phyloP scores from a whole-genome alignment of 1,284 basidiomycete genomes.

The Ceraceosorus guamensis region DNA sequence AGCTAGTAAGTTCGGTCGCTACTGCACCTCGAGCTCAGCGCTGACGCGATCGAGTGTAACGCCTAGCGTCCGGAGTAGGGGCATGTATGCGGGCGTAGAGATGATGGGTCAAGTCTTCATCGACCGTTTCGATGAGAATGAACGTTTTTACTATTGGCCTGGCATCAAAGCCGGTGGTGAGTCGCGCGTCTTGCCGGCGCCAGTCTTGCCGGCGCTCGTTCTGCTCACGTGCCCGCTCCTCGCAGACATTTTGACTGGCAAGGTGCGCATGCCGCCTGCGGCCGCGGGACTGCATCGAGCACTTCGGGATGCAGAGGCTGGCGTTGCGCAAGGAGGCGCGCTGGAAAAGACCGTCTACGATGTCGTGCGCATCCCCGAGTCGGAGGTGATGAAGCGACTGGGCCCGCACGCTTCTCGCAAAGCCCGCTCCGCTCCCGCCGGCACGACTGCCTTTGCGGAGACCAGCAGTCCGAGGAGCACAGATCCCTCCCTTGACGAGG shows the following conservation, averaged over 20 bases:
- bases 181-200: no score
- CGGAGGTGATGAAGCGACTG: slow-evolving; percentile 7
- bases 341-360: slow-evolving; percentile 41
- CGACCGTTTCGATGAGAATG: slow-evolving; percentile 45
- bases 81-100: slow-evolving; percentile 45
- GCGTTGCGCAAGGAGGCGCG: slow-evolving; percentile 51
- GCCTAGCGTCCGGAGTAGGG: slow-evolving; percentile 32
- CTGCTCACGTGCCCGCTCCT: no score
- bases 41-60: no score
- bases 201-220: no score
- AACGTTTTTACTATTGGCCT: slow-evolving; percentile 44
- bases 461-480: neutral
- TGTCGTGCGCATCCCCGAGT: slow-evolving; percentile 13
- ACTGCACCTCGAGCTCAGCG: no score
- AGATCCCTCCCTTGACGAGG: slow-evolving; percentile 2
- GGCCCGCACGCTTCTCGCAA: neutral
- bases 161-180: slow-evolving; percentile 25
- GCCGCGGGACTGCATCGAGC: slow-evolving; percentile 51
- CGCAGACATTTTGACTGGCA: slow-evolving; percentile 36
- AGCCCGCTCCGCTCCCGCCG: neutral
- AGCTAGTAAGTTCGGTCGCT: slow-evolving; percentile 20
- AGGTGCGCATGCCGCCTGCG: slow-evolving; percentile 49
- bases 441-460: neutral
- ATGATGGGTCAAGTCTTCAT: slow-evolving; percentile 38
- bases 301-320: slow-evolving; percentile 54